Evolutionary conservation across 1,284 basidiomycete genomes (phyloP).

Genomic region (Amylostereum chailletii): DNA sequence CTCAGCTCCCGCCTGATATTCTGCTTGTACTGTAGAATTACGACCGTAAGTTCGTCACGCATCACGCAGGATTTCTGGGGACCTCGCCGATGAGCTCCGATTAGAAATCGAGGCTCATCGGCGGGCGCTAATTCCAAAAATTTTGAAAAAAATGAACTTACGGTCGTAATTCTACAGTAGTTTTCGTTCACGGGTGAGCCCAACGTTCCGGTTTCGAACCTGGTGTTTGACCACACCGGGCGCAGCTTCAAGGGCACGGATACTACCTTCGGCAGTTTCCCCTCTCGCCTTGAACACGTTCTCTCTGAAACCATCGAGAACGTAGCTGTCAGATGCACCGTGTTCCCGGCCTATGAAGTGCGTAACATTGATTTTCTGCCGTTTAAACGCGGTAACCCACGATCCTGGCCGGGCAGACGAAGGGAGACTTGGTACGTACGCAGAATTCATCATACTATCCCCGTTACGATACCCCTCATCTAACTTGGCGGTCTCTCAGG

Average conservation of each 20-base stretch:
- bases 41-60: too few species aligned
- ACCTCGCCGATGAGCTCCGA: not conserved
- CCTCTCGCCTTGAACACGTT: conserved; percentile 69
- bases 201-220: not conserved
- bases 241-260: conserved; percentile 68
- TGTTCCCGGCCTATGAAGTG: conserved; percentile 90
- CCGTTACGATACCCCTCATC: not conserved
- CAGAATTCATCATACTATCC: not conserved
- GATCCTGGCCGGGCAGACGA: conserved; percentile 44
- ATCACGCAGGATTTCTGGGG: too few species aligned
- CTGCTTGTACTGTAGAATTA: too few species aligned
- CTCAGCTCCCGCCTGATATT: conserved; percentile 1
- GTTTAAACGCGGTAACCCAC: conserved; percentile 3
- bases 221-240: not conserved
- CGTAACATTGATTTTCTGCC: conserved; percentile 14
- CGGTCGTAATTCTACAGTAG: conserved; percentile 8
- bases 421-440: conserved; percentile 71
- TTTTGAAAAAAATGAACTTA: not conserved
- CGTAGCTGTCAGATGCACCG: conserved; percentile 58
- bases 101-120: not conserved
- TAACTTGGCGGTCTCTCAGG: conserved; percentile 31
- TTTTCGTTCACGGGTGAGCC: conserved; percentile 49
- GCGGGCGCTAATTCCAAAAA: not conserved
- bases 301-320: conserved; percentile 49
- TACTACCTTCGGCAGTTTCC: conserved; percentile 70